phyloP scores from a whole-genome alignment of 2,329 filamentous ascomycete genomes.

The Penicillium psychrosexuale region DNA sequence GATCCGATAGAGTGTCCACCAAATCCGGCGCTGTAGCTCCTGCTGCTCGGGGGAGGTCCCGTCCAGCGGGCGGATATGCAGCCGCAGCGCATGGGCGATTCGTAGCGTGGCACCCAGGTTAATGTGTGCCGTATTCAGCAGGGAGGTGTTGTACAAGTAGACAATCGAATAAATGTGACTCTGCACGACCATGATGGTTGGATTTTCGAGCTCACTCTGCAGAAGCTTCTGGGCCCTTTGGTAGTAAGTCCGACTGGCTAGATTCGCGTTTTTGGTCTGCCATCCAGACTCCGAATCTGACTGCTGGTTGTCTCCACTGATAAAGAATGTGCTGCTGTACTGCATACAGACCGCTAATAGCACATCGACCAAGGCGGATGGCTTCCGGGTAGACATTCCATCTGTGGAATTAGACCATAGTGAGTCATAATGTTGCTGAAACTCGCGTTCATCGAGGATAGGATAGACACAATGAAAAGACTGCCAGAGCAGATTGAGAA shows the following conservation, averaged over 20 bases:
- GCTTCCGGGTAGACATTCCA: background rate
- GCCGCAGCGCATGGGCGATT: background rate
- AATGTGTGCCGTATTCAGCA: background rate
- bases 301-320: background rate
- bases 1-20: slow-evolving; percentile 51
- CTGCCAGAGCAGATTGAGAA: slow-evolving; percentile 50
- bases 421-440: background rate
- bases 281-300: background rate
- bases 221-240: slow-evolving; percentile 48
- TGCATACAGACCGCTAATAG: background rate
- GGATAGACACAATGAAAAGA: slow-evolving; percentile 44
- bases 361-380: background rate
- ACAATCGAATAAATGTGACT: slow-evolving; percentile 41
- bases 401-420: background rate
- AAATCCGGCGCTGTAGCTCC: slow-evolving; percentile 51
- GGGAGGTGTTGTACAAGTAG: background rate
- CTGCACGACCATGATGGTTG: slow-evolving; percentile 49
- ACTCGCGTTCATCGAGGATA: background rate
- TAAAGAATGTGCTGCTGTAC: background rate
- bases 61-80: background rate
- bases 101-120: background rate
- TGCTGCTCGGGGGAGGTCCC: slow-evolving; percentile 29
- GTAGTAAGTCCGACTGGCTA: slow-evolving; percentile 49
- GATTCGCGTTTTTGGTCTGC: slow-evolving; percentile 11
- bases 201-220: slow-evolving; percentile 47